Evolutionary conservation across 768 basidiomycete species (phyloP).

Genomic region (Tylopilus plumbeoviolaceoides): DNA sequence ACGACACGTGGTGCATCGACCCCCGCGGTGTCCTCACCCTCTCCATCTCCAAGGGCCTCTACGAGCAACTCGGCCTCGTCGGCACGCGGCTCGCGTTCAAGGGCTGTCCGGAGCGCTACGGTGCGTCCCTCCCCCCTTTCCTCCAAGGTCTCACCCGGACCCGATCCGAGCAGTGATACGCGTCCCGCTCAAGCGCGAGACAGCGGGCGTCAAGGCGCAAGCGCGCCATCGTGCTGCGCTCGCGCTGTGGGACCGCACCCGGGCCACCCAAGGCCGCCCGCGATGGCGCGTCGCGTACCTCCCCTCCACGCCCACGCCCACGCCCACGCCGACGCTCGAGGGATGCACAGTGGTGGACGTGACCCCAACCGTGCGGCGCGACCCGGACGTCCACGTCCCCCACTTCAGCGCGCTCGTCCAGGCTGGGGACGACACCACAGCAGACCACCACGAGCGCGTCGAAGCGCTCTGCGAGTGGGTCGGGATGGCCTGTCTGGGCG

Average conservation of each 20-base stretch:
- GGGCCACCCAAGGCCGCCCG: conserved; percentile 30
- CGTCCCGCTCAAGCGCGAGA: conserved; percentile 39
- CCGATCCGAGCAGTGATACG: conserved; percentile 40
- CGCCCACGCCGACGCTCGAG: neutral
- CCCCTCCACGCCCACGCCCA: neutral
- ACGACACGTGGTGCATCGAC: conserved; percentile 72
- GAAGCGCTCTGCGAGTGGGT: conserved; percentile 64
- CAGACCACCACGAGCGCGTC: conserved; percentile 49
- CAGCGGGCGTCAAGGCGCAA: conserved; percentile 35
- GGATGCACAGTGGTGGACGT: conserved; percentile 10
- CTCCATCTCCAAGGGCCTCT: conserved; percentile 51
- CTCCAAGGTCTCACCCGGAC: neutral
- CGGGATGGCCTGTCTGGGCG: conserved; percentile 62
- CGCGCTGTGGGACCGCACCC: conserved; percentile 45
- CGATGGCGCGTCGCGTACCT: conserved; percentile 45
- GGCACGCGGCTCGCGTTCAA: conserved; percentile 56
- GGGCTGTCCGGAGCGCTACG: conserved; percentile 42
- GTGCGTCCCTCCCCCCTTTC: conserved; percentile 31
- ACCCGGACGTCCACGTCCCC: conserved; percentile 41
- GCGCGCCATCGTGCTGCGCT: conserved; percentile 40
- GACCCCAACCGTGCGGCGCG: conserved; percentile 20
- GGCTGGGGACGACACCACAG: conserved; percentile 31
- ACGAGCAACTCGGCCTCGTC: conserved; percentile 57
- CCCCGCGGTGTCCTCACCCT: conserved; percentile 56
- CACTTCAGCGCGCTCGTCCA: conserved; percentile 25